Base-by-base conservation (phyloP, 495 filamentous ascomycete species). In the Poronia punctata region DNA sequence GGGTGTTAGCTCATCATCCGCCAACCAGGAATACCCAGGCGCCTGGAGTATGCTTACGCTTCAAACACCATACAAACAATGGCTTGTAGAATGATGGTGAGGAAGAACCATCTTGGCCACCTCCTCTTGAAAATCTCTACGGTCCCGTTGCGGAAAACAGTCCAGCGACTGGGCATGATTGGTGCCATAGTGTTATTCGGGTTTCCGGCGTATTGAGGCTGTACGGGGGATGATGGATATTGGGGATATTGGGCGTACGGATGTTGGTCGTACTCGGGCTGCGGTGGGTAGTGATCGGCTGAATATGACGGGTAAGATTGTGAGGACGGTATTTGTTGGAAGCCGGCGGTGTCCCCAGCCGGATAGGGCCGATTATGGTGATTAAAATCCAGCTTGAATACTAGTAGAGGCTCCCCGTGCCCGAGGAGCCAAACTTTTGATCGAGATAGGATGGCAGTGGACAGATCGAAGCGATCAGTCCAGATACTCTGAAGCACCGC, bases 101-200 rank as follows among this genome's bases (percentile, higher is more conserved):
- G 54, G 53, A 89, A 71, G 57, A 96, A 96, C 40, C 78, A 64
- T 79, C 88, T 92, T 3, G 88, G 87, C 93, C 93, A 98, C 51
- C 68, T 68, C 3, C 86, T 82, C 53, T 78, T 83, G 36, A 90
- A 79, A 49, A 80, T 59, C 41, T 55, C 50, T 38, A 44, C 45
- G n/a, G 50, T 62, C 36, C 52, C 50, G 40, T 52, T 57, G 30
- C 24, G 41, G 36, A 57, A 49, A 21, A 50, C 53, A 23, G 54
- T 44, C 20, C 48, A 32, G 27, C 52, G 52, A 28, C 40, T 53
- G 29, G 38, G 38, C 11, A 39, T 44, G 17, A 40, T 28, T 11
- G 54, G 10, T 8, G 41, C 21, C 52, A 56, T 56, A 11, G 29
- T 47, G 22, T 34, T 68, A 50, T 87, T 88, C 6, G 31, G 39